Base-by-base conservation (phyloP, 306 rosid genomes). In the Casuarina cunninghamiana region DNA sequence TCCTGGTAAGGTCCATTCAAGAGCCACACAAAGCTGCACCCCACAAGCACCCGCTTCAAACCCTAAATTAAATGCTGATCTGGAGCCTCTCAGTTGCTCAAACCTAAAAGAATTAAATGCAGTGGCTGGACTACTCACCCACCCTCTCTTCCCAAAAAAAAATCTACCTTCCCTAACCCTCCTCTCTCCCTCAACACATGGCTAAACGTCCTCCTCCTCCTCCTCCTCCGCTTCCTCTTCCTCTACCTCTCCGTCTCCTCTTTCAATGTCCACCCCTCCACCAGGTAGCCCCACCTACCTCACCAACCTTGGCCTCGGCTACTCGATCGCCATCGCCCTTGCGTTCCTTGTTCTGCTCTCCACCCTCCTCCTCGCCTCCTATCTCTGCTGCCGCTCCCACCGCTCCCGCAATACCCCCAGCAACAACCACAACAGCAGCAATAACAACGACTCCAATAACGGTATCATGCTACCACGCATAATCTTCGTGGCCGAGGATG, bases 311-410 rank as follows among this genome's bases (percentile, higher is more conserved):
- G 97, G 91, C 83, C 89, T 69, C 69, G 87, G 86, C 75, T 88
- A 76, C 68, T 86, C 81, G 82, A 94, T 94, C 62, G 98, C 97
- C 86, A 87, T 94, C 74, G 93, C 97, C 70, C 92, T 94, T 38
- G 93, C 88, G 70, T 91, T 91, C 46, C 83, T 88, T 42, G 45
- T 90, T 43, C 81, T 93, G 17, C 88, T 91, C 68, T 54, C 93
- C 15, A 39, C 84, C 17, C 84, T 93, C 49, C 81, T 93, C 73
- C 77, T 90, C 32, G 88, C 89, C 43, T 81, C 90, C 75, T 88
- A 91, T 82, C 77, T 84, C 75, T 84, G 89, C 71, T 85, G 88
- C 54, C 86, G 78, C 55, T 68, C 77, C 78, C 87, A 87, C 82
- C 87, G 82, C 53, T 10, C 58, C 75, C 21, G 15, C 38, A 58